Evolutionary conservation across 108 stramenopile genomes (phyloP).

Genomic region (Cylindrotheca fusiformis): DNA sequence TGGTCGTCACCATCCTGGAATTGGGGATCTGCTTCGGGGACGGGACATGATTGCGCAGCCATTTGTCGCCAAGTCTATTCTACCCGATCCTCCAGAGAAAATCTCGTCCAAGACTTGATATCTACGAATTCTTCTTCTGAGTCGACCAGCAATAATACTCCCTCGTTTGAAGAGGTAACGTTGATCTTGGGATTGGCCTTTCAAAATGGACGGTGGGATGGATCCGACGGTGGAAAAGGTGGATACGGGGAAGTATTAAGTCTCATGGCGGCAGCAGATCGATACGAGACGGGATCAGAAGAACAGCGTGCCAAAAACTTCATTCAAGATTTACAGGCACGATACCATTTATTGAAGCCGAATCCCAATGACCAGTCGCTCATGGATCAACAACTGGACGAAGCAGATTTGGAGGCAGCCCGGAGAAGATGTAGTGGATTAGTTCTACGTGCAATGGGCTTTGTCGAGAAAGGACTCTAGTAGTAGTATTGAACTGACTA

Average conservation of each 20-base stretch:
- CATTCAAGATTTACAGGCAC: conserved; percentile 53
- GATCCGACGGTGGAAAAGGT: conserved; percentile 46
- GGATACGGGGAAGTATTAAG: conserved; percentile 60
- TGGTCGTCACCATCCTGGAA: conserved; percentile 76
- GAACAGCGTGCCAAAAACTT: conserved; percentile 34
- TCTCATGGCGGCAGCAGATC: conserved; percentile 58
- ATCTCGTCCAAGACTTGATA: conserved; percentile 49
- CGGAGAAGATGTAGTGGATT: conserved; percentile 60
- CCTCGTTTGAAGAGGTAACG: conserved; percentile 73
- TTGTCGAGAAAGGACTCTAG: conserved; percentile 57
- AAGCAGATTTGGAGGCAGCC: conserved; percentile 41
- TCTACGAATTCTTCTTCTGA: background rate
- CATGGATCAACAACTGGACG: conserved; percentile 41
- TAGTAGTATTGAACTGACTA: background rate
- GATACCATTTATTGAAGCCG: conserved; percentile 37
- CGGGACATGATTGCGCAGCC: conserved; percentile 78
- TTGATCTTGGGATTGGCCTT: conserved; percentile 67
- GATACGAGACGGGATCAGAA: conserved; percentile 59
- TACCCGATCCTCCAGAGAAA: conserved; percentile 29
- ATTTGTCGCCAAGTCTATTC: conserved; percentile 65
- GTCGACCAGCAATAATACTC: conserved; percentile 1
- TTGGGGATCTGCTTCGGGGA: conserved; percentile 77
- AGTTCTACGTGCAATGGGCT: conserved; percentile 74
- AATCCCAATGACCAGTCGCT: conserved; percentile 27
- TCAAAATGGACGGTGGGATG: conserved; percentile 65